Conservation (phyloP, 176 grass and related monocot genomes). For the Guadua angustifolia region DNA sequence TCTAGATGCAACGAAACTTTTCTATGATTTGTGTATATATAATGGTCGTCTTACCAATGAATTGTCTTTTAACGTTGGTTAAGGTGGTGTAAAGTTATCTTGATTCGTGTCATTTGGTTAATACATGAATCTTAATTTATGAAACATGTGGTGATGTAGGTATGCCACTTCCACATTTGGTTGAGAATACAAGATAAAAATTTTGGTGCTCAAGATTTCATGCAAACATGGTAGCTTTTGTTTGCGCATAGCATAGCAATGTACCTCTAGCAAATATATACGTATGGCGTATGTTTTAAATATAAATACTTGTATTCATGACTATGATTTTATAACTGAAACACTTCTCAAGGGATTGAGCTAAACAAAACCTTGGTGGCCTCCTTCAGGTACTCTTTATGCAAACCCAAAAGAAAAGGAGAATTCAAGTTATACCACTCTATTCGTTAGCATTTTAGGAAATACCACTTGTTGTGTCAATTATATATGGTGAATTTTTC, state of each 20-base stretch:
- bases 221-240: neutral
- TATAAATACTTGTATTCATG: neutral
- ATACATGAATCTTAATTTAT: neutral
- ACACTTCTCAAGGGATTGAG: neutral
- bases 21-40: too few relatives aligned
- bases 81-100: too few relatives aligned
- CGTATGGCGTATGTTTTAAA: neutral
- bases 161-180: neutral
- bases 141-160: neutral
- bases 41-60: too few relatives aligned
- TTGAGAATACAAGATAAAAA: neutral
- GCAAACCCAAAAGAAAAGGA: conserved; percentile 8
- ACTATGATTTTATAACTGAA: neutral
- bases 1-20: too few relatives aligned
- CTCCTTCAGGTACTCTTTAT: neutral
- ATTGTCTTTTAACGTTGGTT: too few relatives aligned
- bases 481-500: too few relatives aligned
- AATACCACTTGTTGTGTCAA: too few relatives aligned
- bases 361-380: neutral
- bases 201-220: neutral
- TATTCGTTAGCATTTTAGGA: too few relatives aligned
- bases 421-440: too few relatives aligned
- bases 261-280: neutral
- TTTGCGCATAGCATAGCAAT: neutral
- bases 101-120: too few relatives aligned